Conservation (phyloP, 2,329 filamentous ascomycete genomes). For the Fusarium heterosporum region DNA sequence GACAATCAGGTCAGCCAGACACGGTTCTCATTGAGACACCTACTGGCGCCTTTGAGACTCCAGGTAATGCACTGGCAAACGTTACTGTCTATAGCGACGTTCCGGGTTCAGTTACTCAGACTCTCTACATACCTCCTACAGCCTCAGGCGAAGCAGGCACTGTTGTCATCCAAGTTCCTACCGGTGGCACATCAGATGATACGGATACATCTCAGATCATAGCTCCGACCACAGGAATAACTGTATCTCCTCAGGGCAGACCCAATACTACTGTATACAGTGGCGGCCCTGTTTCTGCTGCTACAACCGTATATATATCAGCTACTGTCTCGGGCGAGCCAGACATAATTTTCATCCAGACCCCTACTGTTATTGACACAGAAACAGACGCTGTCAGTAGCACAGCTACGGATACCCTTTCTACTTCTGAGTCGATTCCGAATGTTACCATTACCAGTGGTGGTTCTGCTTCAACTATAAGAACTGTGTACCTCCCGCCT, state of each 20-base stretch:
- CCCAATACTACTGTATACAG: background rate
- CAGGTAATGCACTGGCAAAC: background rate
- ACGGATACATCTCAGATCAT: background rate
- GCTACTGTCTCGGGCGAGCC: constrained; percentile 4
- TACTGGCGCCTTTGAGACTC: background rate
- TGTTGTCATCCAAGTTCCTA: background rate
- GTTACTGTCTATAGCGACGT: constrained; percentile 5
- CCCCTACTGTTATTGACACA: background rate
- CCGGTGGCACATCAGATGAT: background rate
- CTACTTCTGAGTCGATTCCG: background rate
- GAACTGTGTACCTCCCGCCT: background rate
- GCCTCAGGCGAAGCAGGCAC: constrained; percentile 1
- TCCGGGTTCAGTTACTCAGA: background rate
- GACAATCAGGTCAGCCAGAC: background rate
- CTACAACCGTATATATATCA: constrained; percentile 2
- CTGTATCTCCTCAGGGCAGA: background rate
- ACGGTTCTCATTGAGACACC: constrained; percentile 14
- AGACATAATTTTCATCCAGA: constrained; percentile 5
- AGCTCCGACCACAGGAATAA: background rate
- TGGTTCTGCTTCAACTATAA: background rate
- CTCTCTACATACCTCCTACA: background rate
- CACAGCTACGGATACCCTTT: background rate
- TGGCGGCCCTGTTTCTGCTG: background rate
- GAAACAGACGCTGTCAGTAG: background rate
- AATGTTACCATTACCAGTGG: constrained; percentile 4